Evolutionary conservation across 805 yeast genomes (phyloP), one percentile per base, ranked within the genome.

Genomic region (Candida jianshihensis): DNA sequence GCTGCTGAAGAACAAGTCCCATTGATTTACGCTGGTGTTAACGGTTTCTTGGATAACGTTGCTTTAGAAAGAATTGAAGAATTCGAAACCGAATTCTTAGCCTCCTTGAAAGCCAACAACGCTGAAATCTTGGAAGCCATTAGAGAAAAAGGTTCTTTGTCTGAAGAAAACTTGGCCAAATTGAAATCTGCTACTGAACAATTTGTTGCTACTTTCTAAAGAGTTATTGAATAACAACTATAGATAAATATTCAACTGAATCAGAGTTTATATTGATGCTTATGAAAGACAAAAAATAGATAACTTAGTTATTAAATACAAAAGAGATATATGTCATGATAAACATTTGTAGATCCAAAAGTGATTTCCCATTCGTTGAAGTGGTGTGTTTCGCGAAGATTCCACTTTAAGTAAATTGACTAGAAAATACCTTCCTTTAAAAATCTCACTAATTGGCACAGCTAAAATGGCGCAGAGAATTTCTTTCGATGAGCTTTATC

Each of bases 1-100:
- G 82, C 96, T 65, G 95, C 97, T 61, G 97, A 92, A 74, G 96
- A 90, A 74, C 96, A 88, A 77, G 98, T 94, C 49, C 98, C 98
- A 65, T 74, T 88, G 65, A 88, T 92, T 66, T 92, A 68, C 79
- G 98, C 97, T 51, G 99, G 99, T 90, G 98, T 94, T 63, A 89
- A 90, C 81, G 99, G 99, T 80, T 88, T 63, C 89, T 81, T 92
- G 64, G 99, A 92, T 68, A 61, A 70, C 55, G 63, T 92, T 57
- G 84, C 92, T 54, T 71, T 90, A 54, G 78, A 81, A 64, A 83
- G 86, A 70, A 78, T 92, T 60, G 87, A 73, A 66, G 85, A 83
- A 66, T 92, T 85, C 64, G 99, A 92, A 81, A 71, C 78, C 58
- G 80, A 87, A 60, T 92, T 89, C 89, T 72, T 84, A 65, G 75